Conservation (phyloP, 106 monocot genomes). For the Dendrobium chrysotoxum region DNA sequence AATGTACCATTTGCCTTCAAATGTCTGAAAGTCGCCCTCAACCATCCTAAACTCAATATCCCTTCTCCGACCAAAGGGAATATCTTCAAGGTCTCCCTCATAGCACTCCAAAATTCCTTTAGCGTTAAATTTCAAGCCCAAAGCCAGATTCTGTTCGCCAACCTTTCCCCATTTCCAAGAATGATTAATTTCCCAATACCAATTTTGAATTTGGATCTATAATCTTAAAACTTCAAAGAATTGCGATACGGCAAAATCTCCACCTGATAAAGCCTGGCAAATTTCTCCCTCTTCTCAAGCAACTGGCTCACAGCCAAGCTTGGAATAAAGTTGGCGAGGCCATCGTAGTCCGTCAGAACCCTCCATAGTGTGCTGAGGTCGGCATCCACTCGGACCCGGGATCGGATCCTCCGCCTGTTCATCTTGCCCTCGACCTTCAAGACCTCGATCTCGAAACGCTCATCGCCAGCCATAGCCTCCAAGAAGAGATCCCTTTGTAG, state of each 20-base stretch:
- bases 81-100: conserved; percentile 61
- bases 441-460: conserved; percentile 56
- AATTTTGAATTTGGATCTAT: conserved; percentile 2
- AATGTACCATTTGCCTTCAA: conserved; percentile 83
- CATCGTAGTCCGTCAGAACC: conserved; percentile 87
- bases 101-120: conserved; percentile 83
- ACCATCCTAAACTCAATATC: conserved; percentile 89
- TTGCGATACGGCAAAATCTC: not conserved
- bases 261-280: conserved; percentile 77
- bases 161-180: conserved; percentile 34
- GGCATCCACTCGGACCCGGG: conserved; percentile 51
- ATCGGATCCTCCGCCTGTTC: conserved; percentile 47
- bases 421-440: conserved; percentile 31
- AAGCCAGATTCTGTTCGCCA: conserved; percentile 70
- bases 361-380: conserved; percentile 64
- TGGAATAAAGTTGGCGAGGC: conserved; percentile 74
- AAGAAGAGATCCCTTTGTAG: not conserved
- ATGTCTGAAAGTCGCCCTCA: conserved; percentile 77
- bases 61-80: conserved; percentile 49
- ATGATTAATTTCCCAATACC: not conserved
- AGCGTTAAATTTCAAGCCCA: conserved; percentile 84
- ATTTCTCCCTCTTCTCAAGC: conserved; percentile 50
- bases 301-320: conserved; percentile 56
- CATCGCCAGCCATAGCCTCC: not conserved
- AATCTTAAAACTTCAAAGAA: conserved; percentile 1